Percentiles rank a stretch among this genome's conserved stretches.
phyloP scores from a whole-genome alignment of 2,329 filamentous ascomycete species.

The Colletotrichum melonis region DNA sequence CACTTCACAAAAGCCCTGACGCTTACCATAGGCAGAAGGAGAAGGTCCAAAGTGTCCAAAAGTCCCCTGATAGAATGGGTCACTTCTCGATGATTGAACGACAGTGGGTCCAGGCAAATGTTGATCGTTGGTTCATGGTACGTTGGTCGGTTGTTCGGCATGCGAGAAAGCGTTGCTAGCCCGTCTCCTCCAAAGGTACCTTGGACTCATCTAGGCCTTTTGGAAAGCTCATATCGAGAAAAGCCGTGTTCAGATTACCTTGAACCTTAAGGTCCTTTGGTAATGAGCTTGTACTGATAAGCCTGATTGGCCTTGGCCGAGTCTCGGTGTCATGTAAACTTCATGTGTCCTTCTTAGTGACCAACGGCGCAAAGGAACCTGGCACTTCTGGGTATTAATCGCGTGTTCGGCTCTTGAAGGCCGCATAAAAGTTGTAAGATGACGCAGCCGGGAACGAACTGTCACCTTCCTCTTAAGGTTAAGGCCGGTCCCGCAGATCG shows the following conservation, averaged over 20 bases:
- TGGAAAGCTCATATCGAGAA: not conserved
- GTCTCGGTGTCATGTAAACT: not conserved
- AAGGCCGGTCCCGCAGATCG: not conserved
- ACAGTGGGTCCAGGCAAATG: not conserved
- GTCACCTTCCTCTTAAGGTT: not conserved
- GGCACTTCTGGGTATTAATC: not conserved
- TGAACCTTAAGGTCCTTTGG: no score
- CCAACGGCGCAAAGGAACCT: not conserved
- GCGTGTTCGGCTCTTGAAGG: not conserved
- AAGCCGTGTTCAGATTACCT: no score
- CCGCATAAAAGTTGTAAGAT: not conserved
- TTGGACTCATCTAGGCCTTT: not conserved
- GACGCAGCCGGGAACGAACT: not conserved
- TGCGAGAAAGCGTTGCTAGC: not conserved
- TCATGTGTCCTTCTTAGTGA: not conserved
- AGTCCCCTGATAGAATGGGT: not conserved
- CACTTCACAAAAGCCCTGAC: not conserved
- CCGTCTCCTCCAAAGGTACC: not conserved
- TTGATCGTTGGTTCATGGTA: not conserved
- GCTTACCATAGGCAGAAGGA: not conserved
- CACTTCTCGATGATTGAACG: not conserved
- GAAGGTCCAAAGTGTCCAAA: not conserved
- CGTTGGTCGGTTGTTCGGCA: not conserved
- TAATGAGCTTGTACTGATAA: not conserved
- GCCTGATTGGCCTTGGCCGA: not conserved